These are phyloP conservation scores for Oryza glaberrima DNA, from an alignment of 176 grass and related monocot species.

Conservation along the genomic window DNA sequence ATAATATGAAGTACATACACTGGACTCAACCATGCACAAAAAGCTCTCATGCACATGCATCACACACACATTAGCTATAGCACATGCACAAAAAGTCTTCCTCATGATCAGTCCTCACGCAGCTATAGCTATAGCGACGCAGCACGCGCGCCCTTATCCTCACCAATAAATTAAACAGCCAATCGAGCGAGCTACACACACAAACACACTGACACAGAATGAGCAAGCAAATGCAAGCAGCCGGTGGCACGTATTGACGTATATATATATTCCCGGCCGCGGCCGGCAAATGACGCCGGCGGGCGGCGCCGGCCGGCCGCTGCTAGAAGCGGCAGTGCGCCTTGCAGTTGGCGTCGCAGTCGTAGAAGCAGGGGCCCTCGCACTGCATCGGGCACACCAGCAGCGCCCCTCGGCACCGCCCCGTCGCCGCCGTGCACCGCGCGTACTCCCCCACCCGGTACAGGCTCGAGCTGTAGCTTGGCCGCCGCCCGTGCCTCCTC, in stretches of 20 bases:
- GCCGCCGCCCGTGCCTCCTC: slow-evolving; percentile 37
- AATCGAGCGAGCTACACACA: not conserved
- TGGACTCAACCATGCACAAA: not conserved
- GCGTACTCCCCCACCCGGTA: slow-evolving; percentile 85
- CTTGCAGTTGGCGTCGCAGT: slow-evolving; percentile 81
- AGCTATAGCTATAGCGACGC: too few relatives aligned
- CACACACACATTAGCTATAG: too few relatives aligned
- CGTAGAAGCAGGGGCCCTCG: slow-evolving; percentile 88
- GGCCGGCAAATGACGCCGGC: too few relatives aligned
- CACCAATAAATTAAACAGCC: too few relatives aligned
- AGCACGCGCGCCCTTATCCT: too few relatives aligned
- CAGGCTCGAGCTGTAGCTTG: slow-evolving; percentile 77
- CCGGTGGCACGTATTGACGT: too few relatives aligned
- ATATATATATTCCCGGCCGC: too few relatives aligned
- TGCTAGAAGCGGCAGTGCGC: slow-evolving; percentile 80
- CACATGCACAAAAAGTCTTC: too few relatives aligned
- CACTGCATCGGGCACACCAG: slow-evolving; percentile 91
- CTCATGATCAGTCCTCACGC: too few relatives aligned
- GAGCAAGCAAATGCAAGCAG: not conserved
- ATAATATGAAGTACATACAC: not conserved
- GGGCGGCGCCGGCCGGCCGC: not conserved
- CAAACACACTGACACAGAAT: not conserved
- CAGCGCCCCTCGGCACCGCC: slow-evolving; percentile 67
- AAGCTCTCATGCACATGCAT: not conserved
- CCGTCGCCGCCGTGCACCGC: slow-evolving; percentile 54